Evolutionary conservation across 306 rosid genomes (phyloP), one percentile per base, ranked within the genome.

Genomic region (Dicorynia guianensis): DNA sequence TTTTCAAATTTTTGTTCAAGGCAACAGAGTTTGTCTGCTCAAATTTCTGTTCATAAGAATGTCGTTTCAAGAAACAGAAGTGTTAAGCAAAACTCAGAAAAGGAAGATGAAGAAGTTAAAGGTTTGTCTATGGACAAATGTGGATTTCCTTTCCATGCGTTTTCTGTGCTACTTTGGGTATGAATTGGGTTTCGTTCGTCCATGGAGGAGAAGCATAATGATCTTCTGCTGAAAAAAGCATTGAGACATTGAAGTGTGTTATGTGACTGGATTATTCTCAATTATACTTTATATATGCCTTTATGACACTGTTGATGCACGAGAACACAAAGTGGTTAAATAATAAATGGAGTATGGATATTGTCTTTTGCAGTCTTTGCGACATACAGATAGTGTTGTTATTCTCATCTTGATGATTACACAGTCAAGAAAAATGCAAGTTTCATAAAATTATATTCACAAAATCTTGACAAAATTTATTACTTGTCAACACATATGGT

Each of bases 341-440:
- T 20, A 57, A 74, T n/a, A n/a, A n/a, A n/a, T 65, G 5, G 98
- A 91, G 71, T 78, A 72, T 20, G 93, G 89, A 39, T 83, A 79
- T 89, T 81, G 84, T 50, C 97, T 89, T 87, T 76, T 93, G 77
- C 90, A 79, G 63, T 90, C 97, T 25, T n/a, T n/a, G n/a, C n/a
- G n/a, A 75, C 93, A 7, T 60, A 80, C 59, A 93, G 87, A 25
- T 88, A 78, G 96, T n/a, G 98, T 93, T 64, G 58, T 89, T 87
- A 70, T 79, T 1, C 13, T 73, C 10, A 30, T 65, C 48, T 68
- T 59, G 69, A 5, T 60, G 69, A 55, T 77, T 35, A 53, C 70
- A 76, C 34, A 55, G 48, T 20, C 42, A 20, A n/a, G n/a, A n/a
- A n/a, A n/a, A n/a, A n/a, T n/a, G n/a, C n/a, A n/a, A n/a, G n/a